Base-by-base conservation (phyloP, 2,329 filamentous ascomycete species). In the Diaporthe caulivora region DNA sequence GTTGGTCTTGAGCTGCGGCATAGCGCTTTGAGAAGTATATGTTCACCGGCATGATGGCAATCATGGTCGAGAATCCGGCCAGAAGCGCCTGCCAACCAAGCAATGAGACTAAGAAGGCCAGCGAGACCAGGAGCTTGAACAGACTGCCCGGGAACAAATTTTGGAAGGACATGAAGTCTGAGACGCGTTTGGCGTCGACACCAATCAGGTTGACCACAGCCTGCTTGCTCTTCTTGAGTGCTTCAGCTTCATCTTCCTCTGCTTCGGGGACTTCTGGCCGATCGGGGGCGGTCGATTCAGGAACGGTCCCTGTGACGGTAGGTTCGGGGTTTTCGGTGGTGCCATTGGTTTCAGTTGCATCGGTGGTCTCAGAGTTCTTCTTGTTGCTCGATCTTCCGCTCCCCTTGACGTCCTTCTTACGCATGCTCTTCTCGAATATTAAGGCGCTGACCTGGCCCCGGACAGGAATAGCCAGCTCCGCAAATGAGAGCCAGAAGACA, bases 181-280 rank as follows among this genome's bases (percentile, higher is more conserved):
- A 86, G 54, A 96, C 86, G 51, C 93, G 89, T 75, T 91, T 90
- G 10, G 90, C 86, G 80, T 96, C 94, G 15, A 95, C 91, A n/a
- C 92, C 93, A 58, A 95, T 91, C 47, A 95, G 85, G 80, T 95
- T 96, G 72, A 95, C 91, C 5, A 92, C 93, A 71, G 89, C 91
- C 81, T 96, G 94, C 75, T 81, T 92, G 89, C 76, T 91, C 81
- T 82, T 87, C 78, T 77, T 86, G 26, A 84, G 77, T 34, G 86
- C 71, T 78, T 84, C 79, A 79, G 82, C 76, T 11, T 90, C 87
- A n/a, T 87, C 85, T 40, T 89, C 86, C 4, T 85, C 85, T 4
- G 11, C 7, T 24, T 84, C 83, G 10, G 84, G 81, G 15, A 75
- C 78, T 29, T 84, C 81, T 5, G 81, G 80, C 42, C 78, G 79